Base-by-base conservation (phyloP, 2,329 filamentous ascomycete species). In the Pseudogymnoascus sp. region DNA sequence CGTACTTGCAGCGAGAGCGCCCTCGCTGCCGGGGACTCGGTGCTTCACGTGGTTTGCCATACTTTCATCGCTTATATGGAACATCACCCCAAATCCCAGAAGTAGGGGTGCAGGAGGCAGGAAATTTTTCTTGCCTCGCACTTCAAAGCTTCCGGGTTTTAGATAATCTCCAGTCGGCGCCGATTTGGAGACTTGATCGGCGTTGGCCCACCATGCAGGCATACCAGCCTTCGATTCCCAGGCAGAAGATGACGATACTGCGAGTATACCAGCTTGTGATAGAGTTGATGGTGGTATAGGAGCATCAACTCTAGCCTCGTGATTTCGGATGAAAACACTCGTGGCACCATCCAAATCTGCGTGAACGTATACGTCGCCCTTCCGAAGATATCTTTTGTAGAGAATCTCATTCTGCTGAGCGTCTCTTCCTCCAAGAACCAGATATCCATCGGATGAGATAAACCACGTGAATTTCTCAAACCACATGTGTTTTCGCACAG, bases 391-490 rank as follows among this genome's bases (percentile, higher is more conserved):
- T 22, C 85, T 85, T 64, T 87, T 86, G 76, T 97, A 99, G n/a
- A 99, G 78, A 39, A 92, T 87, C 72, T 99, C 94, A 69, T 89
- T 92, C 72, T 99, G 94, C 68, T 90, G 88, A 1, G 86, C 83
- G 76, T 99, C 94, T 64, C 90, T 91, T 14, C 92, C 93, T 47
- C 86, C 93, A 14, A 99, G 81, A 0, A 97, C 89, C 5, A 99
- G 81, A 72, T 97, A 97, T 4, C 93, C 92, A 70, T 99, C 94
- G 0, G 92, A 95, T 0, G 92, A 97, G 67, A 97, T 84, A 75
- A 99, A 99, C 82, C 91, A 97, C 28, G 86, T 79, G 69, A 96
- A 99, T 74, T 99, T 99, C 70, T 99, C 94, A 67, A 97, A 99
- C 94, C 94, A 99, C 69, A 92, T 83, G 66, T 87, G 88, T 69